A percentile compares a stretch with the other conserved stretches of the same genome.
phyloP scores from a whole-genome alignment of 148 eudicot species.

The Chenopodium quinoa region DNA sequence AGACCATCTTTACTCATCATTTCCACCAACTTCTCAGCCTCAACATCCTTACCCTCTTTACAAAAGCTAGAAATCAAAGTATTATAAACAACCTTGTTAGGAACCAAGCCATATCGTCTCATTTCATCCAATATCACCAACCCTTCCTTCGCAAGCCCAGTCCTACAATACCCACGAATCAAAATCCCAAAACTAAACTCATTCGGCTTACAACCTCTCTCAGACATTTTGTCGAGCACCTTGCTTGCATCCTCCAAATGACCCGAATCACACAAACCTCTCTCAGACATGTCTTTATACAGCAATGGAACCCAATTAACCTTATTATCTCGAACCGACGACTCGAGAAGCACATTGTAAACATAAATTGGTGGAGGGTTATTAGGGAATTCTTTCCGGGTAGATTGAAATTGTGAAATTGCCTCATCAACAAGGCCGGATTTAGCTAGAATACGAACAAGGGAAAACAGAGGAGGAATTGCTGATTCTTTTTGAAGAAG shows the following conservation, averaged over 20 bases:
- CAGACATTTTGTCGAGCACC: slow-evolving; percentile 81
- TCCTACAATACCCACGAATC: slow-evolving; percentile 73
- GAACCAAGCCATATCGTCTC: slow-evolving; percentile 44
- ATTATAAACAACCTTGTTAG: slow-evolving; percentile 69
- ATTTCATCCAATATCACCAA: slow-evolving; percentile 58
- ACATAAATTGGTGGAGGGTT: slow-evolving; percentile 38
- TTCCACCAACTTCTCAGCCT: slow-evolving; percentile 81
- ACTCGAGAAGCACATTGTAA: slow-evolving; percentile 61
- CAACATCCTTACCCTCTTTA: slow-evolving; percentile 61
- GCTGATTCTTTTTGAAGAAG: slow-evolving; percentile 10
- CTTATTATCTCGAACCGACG: slow-evolving; percentile 32
- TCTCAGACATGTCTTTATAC: slow-evolving; percentile 72
- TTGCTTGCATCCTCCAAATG: slow-evolving; percentile 64
- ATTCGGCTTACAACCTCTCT: slow-evolving; percentile 72
- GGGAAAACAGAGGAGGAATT: slow-evolving; percentile 22
- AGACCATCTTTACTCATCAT: slow-evolving; percentile 75
- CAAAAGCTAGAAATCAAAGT: slow-evolving; percentile 77
- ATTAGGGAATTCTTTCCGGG: slow-evolving; percentile 42
- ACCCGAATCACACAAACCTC: slow-evolving; percentile 64
- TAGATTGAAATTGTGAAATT: slow-evolving; percentile 54
- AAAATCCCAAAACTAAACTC: slow-evolving; percentile 82
- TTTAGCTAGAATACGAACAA: slow-evolving; percentile 46
- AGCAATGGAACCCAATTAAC: slow-evolving; percentile 46
- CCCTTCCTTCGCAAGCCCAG: slow-evolving; percentile 43
- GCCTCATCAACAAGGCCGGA: slow-evolving; percentile 50